Percentiles rank a stretch among this genome's conserved stretches.
Evolutionary conservation across 768 basidiomycete genomes (phyloP).

Genomic region (Exsudoporus frostii): DNA sequence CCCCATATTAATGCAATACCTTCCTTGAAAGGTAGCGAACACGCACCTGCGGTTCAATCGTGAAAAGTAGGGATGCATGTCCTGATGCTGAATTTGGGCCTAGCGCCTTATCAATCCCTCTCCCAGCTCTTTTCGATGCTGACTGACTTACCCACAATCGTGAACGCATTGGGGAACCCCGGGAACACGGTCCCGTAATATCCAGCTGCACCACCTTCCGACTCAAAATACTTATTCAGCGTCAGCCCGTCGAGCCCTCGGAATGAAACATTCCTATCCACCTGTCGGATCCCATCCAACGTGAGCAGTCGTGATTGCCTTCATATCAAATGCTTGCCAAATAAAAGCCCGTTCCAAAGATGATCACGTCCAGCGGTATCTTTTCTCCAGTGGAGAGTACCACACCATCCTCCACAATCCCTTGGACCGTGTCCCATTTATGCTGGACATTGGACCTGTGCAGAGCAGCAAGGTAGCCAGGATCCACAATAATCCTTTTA

Average conservation of each 20-base stretch:
- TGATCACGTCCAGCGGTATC: neutral
- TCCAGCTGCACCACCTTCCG: constrained; percentile 11
- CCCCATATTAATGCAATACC: neutral
- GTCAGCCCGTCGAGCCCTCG: neutral
- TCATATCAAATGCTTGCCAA: neutral
- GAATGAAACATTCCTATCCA: neutral
- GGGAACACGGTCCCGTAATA: constrained; percentile 54
- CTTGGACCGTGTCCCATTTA: constrained; percentile 19
- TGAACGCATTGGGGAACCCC: constrained; percentile 15
- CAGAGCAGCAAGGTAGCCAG: constrained; percentile 48
- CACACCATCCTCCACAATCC: neutral
- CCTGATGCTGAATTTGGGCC: constrained; percentile 2
- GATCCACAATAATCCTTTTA: constrained; percentile 54
- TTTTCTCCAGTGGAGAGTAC: neutral
- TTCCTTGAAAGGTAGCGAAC: neutral
- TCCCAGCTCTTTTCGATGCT: neutral
- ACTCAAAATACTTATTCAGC: neutral
- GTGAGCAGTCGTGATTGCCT: neutral
- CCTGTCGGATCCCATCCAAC: neutral
- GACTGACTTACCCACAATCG: neutral
- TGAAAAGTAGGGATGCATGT: neutral
- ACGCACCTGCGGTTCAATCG: neutral
- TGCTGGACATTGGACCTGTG: constrained; percentile 47
- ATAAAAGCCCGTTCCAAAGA: constrained; percentile 8
- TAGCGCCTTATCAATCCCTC: neutral